Conservation (phyloP, 768 basidiomycete genomes). For the Boletus insuetus region DNA sequence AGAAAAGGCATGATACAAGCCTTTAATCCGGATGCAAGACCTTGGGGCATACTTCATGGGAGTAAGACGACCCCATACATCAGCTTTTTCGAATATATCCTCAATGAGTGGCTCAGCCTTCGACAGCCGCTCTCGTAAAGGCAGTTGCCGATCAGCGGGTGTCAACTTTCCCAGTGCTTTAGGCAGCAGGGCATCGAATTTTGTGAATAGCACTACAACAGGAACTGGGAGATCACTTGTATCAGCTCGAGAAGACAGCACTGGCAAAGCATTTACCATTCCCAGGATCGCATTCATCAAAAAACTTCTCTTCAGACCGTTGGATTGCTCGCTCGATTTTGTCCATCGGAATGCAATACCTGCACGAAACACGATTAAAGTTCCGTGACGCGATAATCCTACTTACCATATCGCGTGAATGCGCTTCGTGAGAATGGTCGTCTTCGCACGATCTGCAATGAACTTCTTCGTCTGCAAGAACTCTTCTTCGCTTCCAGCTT, state of each 20-base stretch:
- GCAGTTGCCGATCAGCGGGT: not conserved
- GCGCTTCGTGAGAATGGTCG: not conserved
- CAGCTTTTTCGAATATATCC: not conserved
- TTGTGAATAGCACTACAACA: conserved; percentile 2
- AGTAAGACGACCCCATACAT: not conserved
- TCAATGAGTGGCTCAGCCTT: not conserved
- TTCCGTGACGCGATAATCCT: not conserved
- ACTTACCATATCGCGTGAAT: conserved; percentile 1
- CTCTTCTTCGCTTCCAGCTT: not conserved
- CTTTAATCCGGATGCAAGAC: not conserved
- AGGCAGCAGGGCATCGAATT: not conserved
- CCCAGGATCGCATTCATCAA: not conserved
- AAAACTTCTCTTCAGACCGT: not conserved
- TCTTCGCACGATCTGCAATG: not conserved
- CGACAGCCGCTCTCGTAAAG: not conserved
- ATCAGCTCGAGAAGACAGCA: not conserved
- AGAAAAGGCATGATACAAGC: not conserved
- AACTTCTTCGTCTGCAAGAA: not conserved
- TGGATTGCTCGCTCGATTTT: not conserved
- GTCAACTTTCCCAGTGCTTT: not conserved
- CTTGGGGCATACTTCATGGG: not conserved
- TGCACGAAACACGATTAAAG: not conserved
- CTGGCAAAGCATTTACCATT: not conserved
- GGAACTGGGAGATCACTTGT: not conserved
- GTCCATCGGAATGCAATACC: conserved; percentile 11